A percentile compares a stretch with the other conserved stretches of the same genome.
Conservation (phyloP, 306 rosid species). For the Cicer judaicum region DNA sequence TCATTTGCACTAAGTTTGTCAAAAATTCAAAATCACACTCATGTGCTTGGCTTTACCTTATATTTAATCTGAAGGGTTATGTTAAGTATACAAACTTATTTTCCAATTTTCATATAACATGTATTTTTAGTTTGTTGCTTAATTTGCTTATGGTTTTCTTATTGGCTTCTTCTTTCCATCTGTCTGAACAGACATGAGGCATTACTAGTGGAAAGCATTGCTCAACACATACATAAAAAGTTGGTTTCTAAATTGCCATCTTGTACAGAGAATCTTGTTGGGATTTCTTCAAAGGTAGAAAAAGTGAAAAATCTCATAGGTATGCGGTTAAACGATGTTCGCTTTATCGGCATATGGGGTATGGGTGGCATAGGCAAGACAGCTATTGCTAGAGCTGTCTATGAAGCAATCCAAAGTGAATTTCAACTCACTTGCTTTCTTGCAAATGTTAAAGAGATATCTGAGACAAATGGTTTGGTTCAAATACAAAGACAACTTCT, state of each 20-base stretch:
- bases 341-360: slow-evolving; percentile 44
- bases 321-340: slow-evolving; percentile 26
- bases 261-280: slow-evolving; percentile 28
- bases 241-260: slow-evolving; percentile 29
- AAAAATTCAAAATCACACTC: not conserved
- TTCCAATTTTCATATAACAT: slow-evolving; percentile 6
- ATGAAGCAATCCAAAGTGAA: not conserved
- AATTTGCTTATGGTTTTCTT: not conserved
- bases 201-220: slow-evolving; percentile 12
- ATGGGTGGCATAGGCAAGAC: slow-evolving; percentile 42
- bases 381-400: slow-evolving; percentile 35
- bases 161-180: not conserved
- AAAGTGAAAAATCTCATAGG: slow-evolving; percentile 21
- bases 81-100: not conserved
- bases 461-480: slow-evolving; percentile 16
- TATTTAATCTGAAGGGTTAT: not conserved
- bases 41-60: not conserved
- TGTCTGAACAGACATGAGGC: slow-evolving; percentile 19
- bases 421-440: slow-evolving; percentile 29
- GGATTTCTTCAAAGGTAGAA: slow-evolving; percentile 24
- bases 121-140: slow-evolving; percentile 3
- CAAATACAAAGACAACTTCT: slow-evolving; percentile 31
- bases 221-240: slow-evolving; percentile 17
- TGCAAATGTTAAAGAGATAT: slow-evolving; percentile 11
- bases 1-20: not conserved